Evolutionary conservation across 495 filamentous ascomycete species (phyloP).

Genomic region (Aspergillus haitiensis): DNA sequence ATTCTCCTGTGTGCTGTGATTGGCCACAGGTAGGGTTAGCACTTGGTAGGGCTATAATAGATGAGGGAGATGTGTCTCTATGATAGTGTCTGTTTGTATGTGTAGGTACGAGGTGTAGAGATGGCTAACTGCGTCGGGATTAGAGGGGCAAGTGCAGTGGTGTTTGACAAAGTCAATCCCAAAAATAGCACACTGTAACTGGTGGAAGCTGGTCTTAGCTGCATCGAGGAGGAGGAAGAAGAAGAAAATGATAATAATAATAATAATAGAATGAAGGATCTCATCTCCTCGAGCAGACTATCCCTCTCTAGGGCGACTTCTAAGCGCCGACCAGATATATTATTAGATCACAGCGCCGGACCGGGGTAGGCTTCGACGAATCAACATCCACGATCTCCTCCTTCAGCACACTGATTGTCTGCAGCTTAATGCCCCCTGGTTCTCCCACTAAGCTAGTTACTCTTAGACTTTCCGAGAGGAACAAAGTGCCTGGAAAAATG

Average conservation of each 20-base stretch:
- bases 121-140: neutral
- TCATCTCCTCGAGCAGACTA: constrained; percentile 33
- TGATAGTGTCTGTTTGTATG: no score
- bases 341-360: constrained; percentile 16
- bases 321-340: constrained; percentile 23
- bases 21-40: neutral
- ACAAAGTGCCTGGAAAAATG: constrained; percentile 15
- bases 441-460: neutral
- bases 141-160: neutral
- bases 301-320: constrained; percentile 24
- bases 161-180: neutral
- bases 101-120: neutral
- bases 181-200: constrained; percentile 16
- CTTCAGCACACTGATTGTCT: constrained; percentile 5
- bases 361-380: constrained; percentile 14
- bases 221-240: neutral
- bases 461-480: constrained; percentile 4
- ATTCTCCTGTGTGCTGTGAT: neutral
- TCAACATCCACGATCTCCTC: constrained; percentile 9
- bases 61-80: no score
- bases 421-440: constrained; percentile 18
- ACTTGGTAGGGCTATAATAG: neutral
- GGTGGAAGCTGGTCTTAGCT: constrained; percentile 6
- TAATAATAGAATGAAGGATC: neutral
- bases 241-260: neutral